Evolutionary conservation across 169 alveolate genomes (phyloP).

Genomic region (Eimeria zaria): DNA sequence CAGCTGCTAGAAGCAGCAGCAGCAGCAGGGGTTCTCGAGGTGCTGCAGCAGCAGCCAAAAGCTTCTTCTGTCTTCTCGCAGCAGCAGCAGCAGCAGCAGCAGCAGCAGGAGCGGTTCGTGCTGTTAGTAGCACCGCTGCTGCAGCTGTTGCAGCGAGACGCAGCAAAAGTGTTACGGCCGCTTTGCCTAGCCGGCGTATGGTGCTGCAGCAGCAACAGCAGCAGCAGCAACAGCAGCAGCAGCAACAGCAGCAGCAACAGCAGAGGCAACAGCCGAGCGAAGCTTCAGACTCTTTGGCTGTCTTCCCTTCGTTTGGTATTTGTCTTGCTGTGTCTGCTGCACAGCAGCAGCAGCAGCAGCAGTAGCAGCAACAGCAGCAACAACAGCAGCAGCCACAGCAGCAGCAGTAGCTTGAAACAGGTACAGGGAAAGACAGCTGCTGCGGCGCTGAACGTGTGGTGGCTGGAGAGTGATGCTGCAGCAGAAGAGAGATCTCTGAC

Average conservation of each 20-base stretch:
- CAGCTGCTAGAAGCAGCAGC: constrained; percentile 63
- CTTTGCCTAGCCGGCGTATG: constrained; percentile 18
- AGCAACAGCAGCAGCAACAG: constrained; percentile 47
- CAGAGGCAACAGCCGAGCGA: background rate
- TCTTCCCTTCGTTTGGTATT: background rate
- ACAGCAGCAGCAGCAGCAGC: background rate
- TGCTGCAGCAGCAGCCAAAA: constrained; percentile 19
- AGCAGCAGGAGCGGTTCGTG: background rate
- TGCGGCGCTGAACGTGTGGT: constrained; percentile 5
- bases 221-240: too few relatives aligned
- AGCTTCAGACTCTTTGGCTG: constrained; percentile 21
- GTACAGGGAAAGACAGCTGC: background rate
- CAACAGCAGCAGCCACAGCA: too few relatives aligned
- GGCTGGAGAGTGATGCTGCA: constrained; percentile 9
- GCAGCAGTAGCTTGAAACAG: background rate
- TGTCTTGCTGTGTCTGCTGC: constrained; percentile 36
- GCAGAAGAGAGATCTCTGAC: background rate
- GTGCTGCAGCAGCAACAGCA: too few relatives aligned
- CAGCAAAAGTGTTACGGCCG: constrained; percentile 7
- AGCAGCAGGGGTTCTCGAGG: background rate
- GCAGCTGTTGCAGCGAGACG: constrained; percentile 34
- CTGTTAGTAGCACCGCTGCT: constrained; percentile 33
- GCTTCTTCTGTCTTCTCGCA: too few relatives aligned
- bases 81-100: background rate
- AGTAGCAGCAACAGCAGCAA: constrained; percentile 1